Evolutionary conservation across 2,329 filamentous ascomycete species (phyloP).

Genomic region (Phialophora tarda): DNA sequence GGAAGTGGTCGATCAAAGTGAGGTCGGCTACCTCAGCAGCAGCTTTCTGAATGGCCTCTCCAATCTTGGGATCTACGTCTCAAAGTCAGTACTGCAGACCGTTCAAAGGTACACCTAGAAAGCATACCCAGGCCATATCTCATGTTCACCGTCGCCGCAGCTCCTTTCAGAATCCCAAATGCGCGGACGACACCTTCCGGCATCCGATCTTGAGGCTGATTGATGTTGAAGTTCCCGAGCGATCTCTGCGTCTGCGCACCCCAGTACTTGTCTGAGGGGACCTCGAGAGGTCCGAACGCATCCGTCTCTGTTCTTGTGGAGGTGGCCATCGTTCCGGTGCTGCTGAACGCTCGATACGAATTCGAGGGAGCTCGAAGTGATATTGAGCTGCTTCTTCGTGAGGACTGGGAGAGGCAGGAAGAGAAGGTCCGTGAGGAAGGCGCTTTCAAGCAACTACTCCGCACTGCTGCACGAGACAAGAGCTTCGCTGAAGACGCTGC

Average conservation of each 20-base stretch:
- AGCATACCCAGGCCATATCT: slow-evolving; percentile 76
- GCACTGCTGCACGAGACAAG: slow-evolving; percentile 27
- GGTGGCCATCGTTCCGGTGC: slow-evolving; percentile 31
- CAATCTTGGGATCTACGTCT: slow-evolving; percentile 79
- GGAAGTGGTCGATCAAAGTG: slow-evolving; percentile 96
- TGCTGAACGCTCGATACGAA: slow-evolving; percentile 33
- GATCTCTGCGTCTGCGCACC: slow-evolving; percentile 67
- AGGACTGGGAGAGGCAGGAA: slow-evolving; percentile 26
- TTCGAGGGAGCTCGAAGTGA: slow-evolving; percentile 17
- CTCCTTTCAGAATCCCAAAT: slow-evolving; percentile 96
- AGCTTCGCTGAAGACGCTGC: slow-evolving; percentile 33
- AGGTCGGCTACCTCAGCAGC: slow-evolving; percentile 90
- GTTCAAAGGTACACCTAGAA: not conserved
- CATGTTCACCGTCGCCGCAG: slow-evolving; percentile 95
- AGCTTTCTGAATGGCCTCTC: slow-evolving; percentile 91
- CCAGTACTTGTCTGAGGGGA: slow-evolving; percentile 87
- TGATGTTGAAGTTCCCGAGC: slow-evolving; percentile 97
- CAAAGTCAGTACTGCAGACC: not conserved
- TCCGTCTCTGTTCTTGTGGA: slow-evolving; percentile 84
- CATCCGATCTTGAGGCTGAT: slow-evolving; percentile 99
- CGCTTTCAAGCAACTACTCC: slow-evolving; percentile 35
- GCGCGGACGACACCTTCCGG: slow-evolving; percentile 88
- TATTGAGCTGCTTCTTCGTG: slow-evolving; percentile 17
- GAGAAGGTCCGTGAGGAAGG: slow-evolving; percentile 29
- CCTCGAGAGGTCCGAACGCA: slow-evolving; percentile 94